Evolutionary conservation across 2,329 filamentous ascomycete genomes (phyloP), one percentile per base, ranked within the genome.

Genomic region (Leptoxyphium fumago): DNA sequence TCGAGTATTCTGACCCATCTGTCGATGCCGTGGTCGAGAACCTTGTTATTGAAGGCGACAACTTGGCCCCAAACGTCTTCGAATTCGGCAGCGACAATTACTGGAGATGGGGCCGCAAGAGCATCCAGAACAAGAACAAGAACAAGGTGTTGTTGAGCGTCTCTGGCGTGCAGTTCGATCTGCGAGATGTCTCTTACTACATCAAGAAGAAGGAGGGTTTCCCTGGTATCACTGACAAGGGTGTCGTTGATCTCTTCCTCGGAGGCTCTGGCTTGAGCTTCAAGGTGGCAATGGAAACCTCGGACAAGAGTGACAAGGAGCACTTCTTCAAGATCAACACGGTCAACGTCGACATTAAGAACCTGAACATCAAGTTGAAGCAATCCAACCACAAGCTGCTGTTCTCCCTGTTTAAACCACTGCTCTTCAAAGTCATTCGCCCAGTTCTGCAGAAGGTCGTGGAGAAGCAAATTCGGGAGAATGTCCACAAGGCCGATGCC

Each of bases 291-390:
- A 74, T 94, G 54, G 84, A 88, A 45, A 88, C 80, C 40, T 80
- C 85, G 2, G 79, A 89, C 43, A 76, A 80, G 60, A 72, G 70
- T 15, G 87, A 94, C 56, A 69, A 72, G 26, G 77, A 84, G 55
- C 79, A 91, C 63, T 91, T 94, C 67, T 89, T 96, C 76, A 95
- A 94, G 75, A 75, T 96, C 48, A 86, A 94, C 59, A 88, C 83
- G 63, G 82, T 61, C 43, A 50, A 44, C 21, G 57, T 61, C 42
- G 58, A 61, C 46, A 53, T 61, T 48, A 55, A 59, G 53, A 58
- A 61, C 52, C 46, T 61, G 50, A 55, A 58, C 51, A 80, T 98
- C 68, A 94, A 94, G 70, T 64, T 98, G 52, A 87, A 88, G 73
- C 78, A 94, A 71, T 95, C 88, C 43, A 93, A 82, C 63, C 88